phyloP scores from a whole-genome alignment of 192 early-diverging fungal genomes.

The Gamsiella multidivaricata region DNA sequence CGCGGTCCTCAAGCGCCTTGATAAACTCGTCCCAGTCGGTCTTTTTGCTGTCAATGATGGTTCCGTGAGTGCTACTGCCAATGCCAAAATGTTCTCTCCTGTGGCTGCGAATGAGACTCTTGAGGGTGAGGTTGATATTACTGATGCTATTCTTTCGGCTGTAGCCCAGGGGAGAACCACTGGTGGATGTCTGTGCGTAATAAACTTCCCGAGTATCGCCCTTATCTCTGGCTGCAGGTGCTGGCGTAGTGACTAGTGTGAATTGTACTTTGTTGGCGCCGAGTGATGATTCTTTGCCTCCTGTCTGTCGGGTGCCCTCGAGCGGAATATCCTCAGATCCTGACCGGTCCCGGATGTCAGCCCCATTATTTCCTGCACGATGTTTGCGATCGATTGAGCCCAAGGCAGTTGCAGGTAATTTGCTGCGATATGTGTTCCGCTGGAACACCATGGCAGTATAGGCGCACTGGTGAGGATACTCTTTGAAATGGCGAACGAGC shows the following conservation, averaged over 20 bases:
- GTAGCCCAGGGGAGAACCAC: neutral
- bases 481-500: slow-evolving; percentile 27
- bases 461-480: slow-evolving; percentile 7
- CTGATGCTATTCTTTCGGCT: neutral
- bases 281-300: too few species aligned
- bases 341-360: neutral
- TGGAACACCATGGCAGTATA: slow-evolving; percentile 7
- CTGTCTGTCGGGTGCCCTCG: neutral
- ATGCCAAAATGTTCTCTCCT: slow-evolving; percentile 12
- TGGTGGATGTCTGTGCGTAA: neutral
- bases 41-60: slow-evolving; percentile 10
- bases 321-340: slow-evolving; percentile 1
- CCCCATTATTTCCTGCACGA: neutral
- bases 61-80: neutral
- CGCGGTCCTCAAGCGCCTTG: slow-evolving; percentile 18
- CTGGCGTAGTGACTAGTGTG: too few species aligned
- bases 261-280: too few species aligned
- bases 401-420: neutral
- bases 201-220: neutral
- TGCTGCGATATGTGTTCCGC: neutral
- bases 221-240: neutral
- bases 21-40: slow-evolving; percentile 49
- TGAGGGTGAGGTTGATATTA: slow-evolving; percentile 13
- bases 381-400: neutral
- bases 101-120: slow-evolving; percentile 21